A percentile compares a stretch with the other conserved stretches of the same genome.
Evolutionary conservation across 352 stramenopile genomes (phyloP).

Genomic region (Plasmopara muralis): DNA sequence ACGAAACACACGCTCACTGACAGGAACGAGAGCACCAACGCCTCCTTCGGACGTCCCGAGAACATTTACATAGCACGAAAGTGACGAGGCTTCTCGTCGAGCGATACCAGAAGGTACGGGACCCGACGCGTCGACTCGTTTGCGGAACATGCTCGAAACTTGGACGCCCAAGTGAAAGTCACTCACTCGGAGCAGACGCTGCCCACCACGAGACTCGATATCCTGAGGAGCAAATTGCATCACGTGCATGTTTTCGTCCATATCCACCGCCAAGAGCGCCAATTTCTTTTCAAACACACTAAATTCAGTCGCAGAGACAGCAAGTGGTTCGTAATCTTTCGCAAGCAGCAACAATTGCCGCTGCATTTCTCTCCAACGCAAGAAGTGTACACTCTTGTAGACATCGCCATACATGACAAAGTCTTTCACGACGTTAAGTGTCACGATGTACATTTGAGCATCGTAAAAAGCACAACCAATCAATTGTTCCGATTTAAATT

Average conservation of each 20-base stretch:
- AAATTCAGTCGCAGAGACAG: conserved; percentile 75
- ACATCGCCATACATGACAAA: conserved; percentile 85
- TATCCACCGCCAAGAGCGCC: conserved; percentile 66
- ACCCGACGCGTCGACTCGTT: conserved; percentile 35
- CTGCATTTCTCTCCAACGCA: conserved; percentile 81
- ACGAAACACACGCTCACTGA: conserved; percentile 76
- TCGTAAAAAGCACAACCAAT: conserved; percentile 85
- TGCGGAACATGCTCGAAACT: conserved; percentile 72
- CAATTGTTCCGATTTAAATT: conserved; percentile 85
- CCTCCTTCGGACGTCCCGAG: conserved; percentile 77
- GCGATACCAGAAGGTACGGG: conserved; percentile 11
- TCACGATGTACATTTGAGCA: conserved; percentile 84
- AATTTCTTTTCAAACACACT: conserved; percentile 72
- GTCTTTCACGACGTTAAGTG: conserved; percentile 72
- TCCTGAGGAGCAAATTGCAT: conserved; percentile 82
- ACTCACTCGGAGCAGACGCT: conserved; percentile 68
- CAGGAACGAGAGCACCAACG: conserved; percentile 63
- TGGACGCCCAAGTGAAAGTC: conserved; percentile 82
- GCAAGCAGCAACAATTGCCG: conserved; percentile 71
- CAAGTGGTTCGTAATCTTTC: conserved; percentile 82
- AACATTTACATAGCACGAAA: conserved; percentile 60
- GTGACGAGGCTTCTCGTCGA: conserved; percentile 6
- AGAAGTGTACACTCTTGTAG: conserved; percentile 86
- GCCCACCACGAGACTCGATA: conserved; percentile 77
- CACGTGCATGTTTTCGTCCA: conserved; percentile 83